Percentiles rank a stretch among this genome's conserved stretches.
phyloP scores from a whole-genome alignment of 2,329 filamentous ascomycete species.

The Colletotrichum acutatum region DNA sequence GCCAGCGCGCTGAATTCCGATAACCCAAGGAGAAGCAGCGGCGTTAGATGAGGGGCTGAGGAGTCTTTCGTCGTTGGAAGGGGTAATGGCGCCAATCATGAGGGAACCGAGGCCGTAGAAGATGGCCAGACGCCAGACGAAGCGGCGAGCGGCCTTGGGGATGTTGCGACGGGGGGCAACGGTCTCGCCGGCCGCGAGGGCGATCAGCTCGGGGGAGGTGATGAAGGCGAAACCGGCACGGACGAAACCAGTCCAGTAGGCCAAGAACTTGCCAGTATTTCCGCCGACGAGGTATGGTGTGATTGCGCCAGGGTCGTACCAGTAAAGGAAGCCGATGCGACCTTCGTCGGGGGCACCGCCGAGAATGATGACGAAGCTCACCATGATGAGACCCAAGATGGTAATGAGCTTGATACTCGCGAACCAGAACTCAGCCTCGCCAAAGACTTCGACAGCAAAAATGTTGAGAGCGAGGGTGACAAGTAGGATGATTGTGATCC shows the following conservation, averaged over 20 bases:
- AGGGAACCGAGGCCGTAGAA: constrained; percentile 74
- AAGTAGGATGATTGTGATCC: constrained; percentile 67
- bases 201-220: constrained; percentile 71
- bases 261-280: constrained; percentile 64
- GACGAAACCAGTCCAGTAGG: constrained; percentile 67
- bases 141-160: constrained; percentile 71
- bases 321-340: constrained; percentile 54
- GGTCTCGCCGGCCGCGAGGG: constrained; percentile 73
- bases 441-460: constrained; percentile 66
- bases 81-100: constrained; percentile 69
- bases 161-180: constrained; percentile 73
- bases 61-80: constrained; percentile 73
- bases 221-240: constrained; percentile 72
- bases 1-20: constrained; percentile 74
- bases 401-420: constrained; percentile 69
- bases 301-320: constrained; percentile 55
- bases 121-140: constrained; percentile 70
- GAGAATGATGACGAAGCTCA: constrained; percentile 66
- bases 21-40: constrained; percentile 70
- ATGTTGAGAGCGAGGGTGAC: constrained; percentile 67
- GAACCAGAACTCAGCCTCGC: constrained; percentile 72
- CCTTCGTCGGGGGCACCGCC: constrained; percentile 64
- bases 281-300: constrained; percentile 58
- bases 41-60: constrained; percentile 68
- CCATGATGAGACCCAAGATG: constrained; percentile 67